Evolutionary conservation across 495 filamentous ascomycete species (phyloP), one percentile per base, ranked within the genome.

Genomic region (Margaritispora aquatica): DNA sequence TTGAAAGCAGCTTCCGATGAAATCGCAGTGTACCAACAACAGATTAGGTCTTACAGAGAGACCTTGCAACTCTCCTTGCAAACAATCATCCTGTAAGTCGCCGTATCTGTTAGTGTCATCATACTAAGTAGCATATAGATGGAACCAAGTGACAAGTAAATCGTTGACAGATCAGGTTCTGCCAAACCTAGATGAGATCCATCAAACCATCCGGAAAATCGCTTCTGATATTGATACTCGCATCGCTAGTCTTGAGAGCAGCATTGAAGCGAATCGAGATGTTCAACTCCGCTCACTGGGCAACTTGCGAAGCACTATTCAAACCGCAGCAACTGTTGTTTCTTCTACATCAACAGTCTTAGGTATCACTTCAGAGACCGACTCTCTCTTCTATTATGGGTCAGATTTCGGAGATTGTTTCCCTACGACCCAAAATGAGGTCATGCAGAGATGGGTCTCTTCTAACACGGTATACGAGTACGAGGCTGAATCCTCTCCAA

Each of bases 401-500:
- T 65, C 62, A 19, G 62, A 65, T 26, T 65, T 65, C 29, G 62
- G 54, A 10, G 51, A 61, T 26, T 29, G 20, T 15, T 61, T 65
- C 29, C 58, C 53, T 22, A 13, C 57, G 1, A 19, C 55, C 9
- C 54, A 15, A 20, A 34, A 27, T 21, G 58, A 60, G 34, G 41
- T 53, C 8, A 64, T 64, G 47, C 47, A 50, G 22, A 36, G 62
- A 23, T 64, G 44, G 57, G 57, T 60, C 15, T 57, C 52, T 3
- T 60, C 62, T 1, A 60, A 64, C 26, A 57, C 62, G n/a, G 58
- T 64, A 17, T 63, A 58, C 29, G 50, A 59, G 34, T 58, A 57
- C 23, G 60, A 59, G 10, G 27, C 53, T 22, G 51, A 56, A 51
- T 21, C 58, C 15, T 41, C 22, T 17, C 22, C 44, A 0, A 55